Evolutionary conservation across 2,329 filamentous ascomycete species (phyloP), one percentile per base, ranked within the genome.

Genomic region (Blumeria graminis): DNA sequence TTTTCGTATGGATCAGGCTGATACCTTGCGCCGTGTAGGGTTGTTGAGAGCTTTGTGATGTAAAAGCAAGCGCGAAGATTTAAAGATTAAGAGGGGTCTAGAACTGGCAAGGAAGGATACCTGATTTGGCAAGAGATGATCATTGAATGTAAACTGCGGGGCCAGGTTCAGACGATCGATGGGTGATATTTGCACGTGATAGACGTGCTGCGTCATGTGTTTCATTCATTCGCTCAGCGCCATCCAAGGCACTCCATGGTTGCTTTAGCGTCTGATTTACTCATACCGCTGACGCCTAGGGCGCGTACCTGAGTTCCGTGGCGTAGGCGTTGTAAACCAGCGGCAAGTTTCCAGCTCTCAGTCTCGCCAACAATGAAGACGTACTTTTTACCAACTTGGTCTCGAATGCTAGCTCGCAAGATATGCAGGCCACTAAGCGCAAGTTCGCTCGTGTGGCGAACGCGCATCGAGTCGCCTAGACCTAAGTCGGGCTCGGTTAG

Each of bases 301-400:
- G 76, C 74, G 56, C 77, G 71, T 35, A 75, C 76, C 65, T 81
- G 78, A 3, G 74, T 75, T 5, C 80, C 80, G 56, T 74, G 73
- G 55, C 78, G 70, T 62, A 84, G 67, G 48, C 76, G 72, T 65
- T 81, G 76, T 61, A 84, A 65, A 1, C 77, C 80, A 38, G 76
- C 70, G 1, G 77, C 72, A 28, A 84, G 70, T 72, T 84, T 84
- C 81, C 81, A 84, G 33, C 74, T 74, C 65, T 84, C 80, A 59
- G 78, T 74, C 64, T 83, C 78, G 43, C 73, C 71, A 36, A 84
- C 68, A 9, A 84, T 73, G 63, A 84, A 83, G 38, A 84, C 66
- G 63, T 77, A 82, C 38, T 78, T 73, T 68, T 81, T 81, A 46
- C 77, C 78, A 58, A 82, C 80, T 61, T 81, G 77, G 63, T 84